Evolutionary conservation across 371 early-diverging fungal species (phyloP), one percentile per base, ranked within the genome.

Genomic region (Mortierella polycephala): DNA sequence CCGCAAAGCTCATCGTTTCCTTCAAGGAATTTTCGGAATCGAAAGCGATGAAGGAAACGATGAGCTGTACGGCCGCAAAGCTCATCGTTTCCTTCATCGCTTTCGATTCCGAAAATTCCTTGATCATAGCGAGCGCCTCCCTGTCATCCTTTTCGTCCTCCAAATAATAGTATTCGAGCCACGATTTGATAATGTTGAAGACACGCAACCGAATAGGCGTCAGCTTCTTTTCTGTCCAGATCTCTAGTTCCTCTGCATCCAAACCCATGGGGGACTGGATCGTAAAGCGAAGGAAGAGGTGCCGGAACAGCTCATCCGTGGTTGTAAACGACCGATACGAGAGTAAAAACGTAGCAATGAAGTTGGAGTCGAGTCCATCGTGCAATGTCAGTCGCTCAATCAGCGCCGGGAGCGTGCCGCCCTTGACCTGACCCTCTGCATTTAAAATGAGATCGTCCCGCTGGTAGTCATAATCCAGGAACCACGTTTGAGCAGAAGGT

Each of bases 341-440:
- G 67, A 98, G 86, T 75, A 98, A 80, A 85, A 98, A 96, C 0
- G 94, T 92, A 14, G 87, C 88, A 49, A 90, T 90, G 81, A 94
- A 96, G 61, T 88, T 88, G 42, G 93, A 85, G 87, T 90, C 93
- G 47, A 91, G 80, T 50, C 85, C 86, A 75, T 96, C 95, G 72
- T 97, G 97, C 47, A 93, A 85, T 0, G 96, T 97, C 70, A 97
- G 84, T n/a, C 94, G 86, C 84, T 96, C 96, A 5, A 96, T 89
- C 18, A 98, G 82, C 0, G 94, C 92, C 6, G 82, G 74, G n/a
- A 96, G 82, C 5, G 96, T 94, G 30, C 97, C 97, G 56, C 96
- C 96, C 79, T 94, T 95, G 53, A 98, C 96, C 62, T 91, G 88
- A 9, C 92, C 94, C 60, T 98, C 96, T 83, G 88, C 86, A 80